Base-by-base conservation (phyloP, 805 yeast species). In the Kodamaea nitidulidarum region DNA sequence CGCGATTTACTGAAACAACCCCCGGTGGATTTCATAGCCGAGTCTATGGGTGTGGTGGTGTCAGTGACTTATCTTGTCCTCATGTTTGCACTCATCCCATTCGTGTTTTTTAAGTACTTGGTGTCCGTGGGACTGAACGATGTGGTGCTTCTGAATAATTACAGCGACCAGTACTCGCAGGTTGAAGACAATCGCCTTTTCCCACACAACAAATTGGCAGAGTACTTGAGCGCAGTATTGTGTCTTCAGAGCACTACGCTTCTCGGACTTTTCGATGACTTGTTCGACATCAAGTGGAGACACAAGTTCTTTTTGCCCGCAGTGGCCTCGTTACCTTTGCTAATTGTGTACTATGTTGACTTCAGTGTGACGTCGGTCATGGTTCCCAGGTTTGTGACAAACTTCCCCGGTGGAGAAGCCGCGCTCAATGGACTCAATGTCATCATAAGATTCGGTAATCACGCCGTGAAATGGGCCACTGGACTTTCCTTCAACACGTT, bases 261-360 rank as follows among this genome's bases (percentile, higher is more conserved):
- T 31, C 67, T 93, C 32, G 98, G 98, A 0, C 71, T 93, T 21
- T 84, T 95, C 35, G 98, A 93, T 61, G 98, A 93, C 65, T 70
- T 93, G 51, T 93, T 93, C 55, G 99, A 93, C 61, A 80, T 93
- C 46, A 75, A 96, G 50, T 93, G 99, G 99, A 74, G 99, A 56
- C 96, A 93, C 66, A 93, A 93, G 69, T 88, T 93, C 65, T 88
- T 93, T 53, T 58, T 93, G 48, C 99, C 99, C 0, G 96, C 96
- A 0, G 78, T 93, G 39, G 96, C 96, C 0, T 81, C 96, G 1
- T 79, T 93, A 32, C 99, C 99, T 4, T 70, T 93, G 50, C 70
- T 93, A 42, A 76, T 91, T 12, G 96, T 93, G 2, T 93, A 93
- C 62, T 88, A 86, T 51, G 88, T 90, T 41, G 97, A 93, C 61